Conservation (phyloP, 1,284 basidiomycete species). For the Violaceomyces palustris region DNA sequence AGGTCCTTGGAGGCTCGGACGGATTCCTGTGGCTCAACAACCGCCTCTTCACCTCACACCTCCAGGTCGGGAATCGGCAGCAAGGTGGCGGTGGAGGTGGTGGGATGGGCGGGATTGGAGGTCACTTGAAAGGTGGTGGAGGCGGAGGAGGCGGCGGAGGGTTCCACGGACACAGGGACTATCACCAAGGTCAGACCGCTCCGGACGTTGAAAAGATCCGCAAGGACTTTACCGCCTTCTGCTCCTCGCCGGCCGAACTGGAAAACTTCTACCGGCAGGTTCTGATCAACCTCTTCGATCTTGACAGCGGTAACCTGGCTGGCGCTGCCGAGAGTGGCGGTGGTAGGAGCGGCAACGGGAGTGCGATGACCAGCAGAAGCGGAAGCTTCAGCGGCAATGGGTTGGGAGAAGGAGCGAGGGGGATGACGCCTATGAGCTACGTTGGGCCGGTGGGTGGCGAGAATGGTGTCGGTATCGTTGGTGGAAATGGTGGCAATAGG, state of each 20-base stretch:
- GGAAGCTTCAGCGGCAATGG: no score
- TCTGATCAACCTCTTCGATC: slow-evolving; percentile 15
- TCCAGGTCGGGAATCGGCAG: slow-evolving; percentile 2
- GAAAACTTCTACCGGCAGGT: slow-evolving; percentile 35
- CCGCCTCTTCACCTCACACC: slow-evolving; percentile 42
- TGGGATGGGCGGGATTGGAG: no score
- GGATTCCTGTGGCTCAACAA: slow-evolving; percentile 52
- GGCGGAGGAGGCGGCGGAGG: neutral
- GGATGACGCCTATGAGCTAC: neutral
- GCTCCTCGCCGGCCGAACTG: slow-evolving; percentile 28
- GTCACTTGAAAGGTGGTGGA: neutral
- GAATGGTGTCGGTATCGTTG: neutral
- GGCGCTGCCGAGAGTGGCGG: no score
- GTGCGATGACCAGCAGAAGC: no score
- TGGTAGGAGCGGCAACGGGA: no score
- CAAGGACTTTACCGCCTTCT: slow-evolving; percentile 35
- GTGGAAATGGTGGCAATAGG: no score
- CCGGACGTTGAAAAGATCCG: slow-evolving; percentile 36
- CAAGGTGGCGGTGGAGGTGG: neutral
- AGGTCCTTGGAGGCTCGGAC: slow-evolving; percentile 42
- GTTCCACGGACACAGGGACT: neutral
- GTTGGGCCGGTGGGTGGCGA: neutral
- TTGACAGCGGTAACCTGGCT: no score
- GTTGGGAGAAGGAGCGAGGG: neutral
- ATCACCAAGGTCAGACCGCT: slow-evolving; percentile 4